phyloP scores from a whole-genome alignment of 2,329 filamentous ascomycete species.

The Tolypocladium endophyticum region DNA sequence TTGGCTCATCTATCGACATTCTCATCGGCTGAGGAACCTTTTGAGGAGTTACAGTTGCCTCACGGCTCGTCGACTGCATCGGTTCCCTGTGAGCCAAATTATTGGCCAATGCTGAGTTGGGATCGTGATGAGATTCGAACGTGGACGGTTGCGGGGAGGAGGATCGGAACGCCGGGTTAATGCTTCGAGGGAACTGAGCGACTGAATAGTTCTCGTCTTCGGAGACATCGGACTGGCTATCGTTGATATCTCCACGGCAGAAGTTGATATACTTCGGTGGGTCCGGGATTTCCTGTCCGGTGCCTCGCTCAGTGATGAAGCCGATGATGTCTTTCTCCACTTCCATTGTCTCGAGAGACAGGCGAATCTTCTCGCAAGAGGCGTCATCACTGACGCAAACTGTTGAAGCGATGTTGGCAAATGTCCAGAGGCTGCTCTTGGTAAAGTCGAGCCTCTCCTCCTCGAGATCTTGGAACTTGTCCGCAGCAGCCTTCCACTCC shows the following conservation, averaged over 20 bases:
- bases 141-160: constrained; percentile 92
- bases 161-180: constrained; percentile 92
- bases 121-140: constrained; percentile 86
- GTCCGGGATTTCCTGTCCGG: constrained; percentile 94
- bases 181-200: constrained; percentile 87
- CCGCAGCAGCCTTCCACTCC: constrained; percentile 95
- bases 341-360: constrained; percentile 90
- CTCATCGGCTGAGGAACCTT: constrained; percentile 17
- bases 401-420: constrained; percentile 93
- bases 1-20: constrained; percentile 9
- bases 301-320: constrained; percentile 85
- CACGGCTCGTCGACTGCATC: constrained; percentile 33
- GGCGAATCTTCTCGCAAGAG: constrained; percentile 89
- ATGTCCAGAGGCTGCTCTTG: constrained; percentile 96
- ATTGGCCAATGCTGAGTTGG: constrained; percentile 60
- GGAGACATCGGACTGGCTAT: constrained; percentile 70
- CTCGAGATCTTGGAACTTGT: constrained; percentile 98
- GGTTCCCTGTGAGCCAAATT: constrained; percentile 53
- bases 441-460: constrained; percentile 95
- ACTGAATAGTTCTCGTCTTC: constrained; percentile 89
- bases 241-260: constrained; percentile 74
- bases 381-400: constrained; percentile 96
- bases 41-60: constrained; percentile 41
- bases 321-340: constrained; percentile 86
- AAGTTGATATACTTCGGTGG: constrained; percentile 99